phyloP scores from a whole-genome alignment of 768 basidiomycete species.

The Phlegmacium glaucopus region DNA sequence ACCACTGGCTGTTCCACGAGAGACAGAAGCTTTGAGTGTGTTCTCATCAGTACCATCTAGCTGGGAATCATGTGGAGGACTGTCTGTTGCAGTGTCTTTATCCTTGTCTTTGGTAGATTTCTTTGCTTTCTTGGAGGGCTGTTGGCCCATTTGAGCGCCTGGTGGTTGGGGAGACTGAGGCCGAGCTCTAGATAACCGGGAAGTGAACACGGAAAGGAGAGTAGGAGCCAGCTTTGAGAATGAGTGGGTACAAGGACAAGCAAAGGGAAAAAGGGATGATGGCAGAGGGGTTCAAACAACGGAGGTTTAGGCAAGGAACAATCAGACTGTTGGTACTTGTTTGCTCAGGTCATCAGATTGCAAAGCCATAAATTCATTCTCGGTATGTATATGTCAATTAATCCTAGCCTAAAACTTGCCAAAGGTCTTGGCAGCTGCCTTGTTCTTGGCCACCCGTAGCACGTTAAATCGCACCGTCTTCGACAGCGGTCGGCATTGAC shows the following conservation, averaged over 20 bases:
- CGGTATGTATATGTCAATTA: constrained; percentile 17
- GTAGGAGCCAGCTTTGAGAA: constrained; percentile 73
- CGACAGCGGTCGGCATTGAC: constrained; percentile 98
- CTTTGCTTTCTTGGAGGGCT: constrained; percentile 79
- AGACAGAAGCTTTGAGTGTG: constrained; percentile 38
- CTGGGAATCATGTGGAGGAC: constrained; percentile 35
- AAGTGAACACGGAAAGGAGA: constrained; percentile 72
- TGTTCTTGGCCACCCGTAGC: constrained; percentile 90
- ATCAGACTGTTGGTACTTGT: constrained; percentile 31
- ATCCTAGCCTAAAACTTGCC: constrained; percentile 80
- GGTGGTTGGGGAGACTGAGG: constrained; percentile 67
- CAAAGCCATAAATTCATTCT: constrained; percentile 13
- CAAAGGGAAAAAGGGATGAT: constrained; percentile 10
- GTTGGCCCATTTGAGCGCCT: constrained; percentile 71
- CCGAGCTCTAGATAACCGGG: constrained; percentile 68
- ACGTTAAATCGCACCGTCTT: constrained; percentile 99
- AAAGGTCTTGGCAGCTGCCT: constrained; percentile 88
- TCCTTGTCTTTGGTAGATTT: constrained; percentile 70
- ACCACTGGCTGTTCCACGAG: constrained; percentile 42
- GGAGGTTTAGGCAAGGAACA: constrained; percentile 13
- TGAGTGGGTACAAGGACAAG: constrained; percentile 13
- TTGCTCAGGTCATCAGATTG: constrained; percentile 17
- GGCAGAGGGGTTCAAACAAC: constrained; percentile 11
- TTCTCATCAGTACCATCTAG: constrained; percentile 38
- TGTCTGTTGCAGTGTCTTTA: constrained; percentile 41